phyloP scores from a whole-genome alignment of 192 early-diverging fungal species.

The Coemansia sp. region DNA sequence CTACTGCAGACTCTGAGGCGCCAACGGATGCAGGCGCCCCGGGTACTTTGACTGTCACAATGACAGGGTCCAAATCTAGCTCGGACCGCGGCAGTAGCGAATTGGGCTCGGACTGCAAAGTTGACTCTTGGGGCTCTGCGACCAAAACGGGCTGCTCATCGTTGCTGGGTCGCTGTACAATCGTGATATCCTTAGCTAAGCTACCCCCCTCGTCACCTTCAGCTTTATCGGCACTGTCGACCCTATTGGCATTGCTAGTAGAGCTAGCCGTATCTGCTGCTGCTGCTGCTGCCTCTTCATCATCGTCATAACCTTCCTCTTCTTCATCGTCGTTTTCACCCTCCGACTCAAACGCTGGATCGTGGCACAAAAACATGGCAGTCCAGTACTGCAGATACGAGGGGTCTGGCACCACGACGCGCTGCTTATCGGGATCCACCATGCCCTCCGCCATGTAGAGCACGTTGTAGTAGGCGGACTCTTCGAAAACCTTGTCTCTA shows the following conservation, averaged over 20 bases:
- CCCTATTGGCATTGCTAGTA: too few species aligned
- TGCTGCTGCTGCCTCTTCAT: neutral
- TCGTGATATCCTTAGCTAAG: too few species aligned
- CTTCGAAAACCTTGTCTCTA: neutral
- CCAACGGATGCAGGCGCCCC: too few species aligned
- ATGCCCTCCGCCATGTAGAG: constrained; percentile 8
- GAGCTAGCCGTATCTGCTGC: neutral
- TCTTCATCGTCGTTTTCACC: neutral
- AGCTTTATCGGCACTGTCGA: too few species aligned
- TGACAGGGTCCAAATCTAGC: too few species aligned
- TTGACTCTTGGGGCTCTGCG: too few species aligned
- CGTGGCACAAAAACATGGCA: constrained; percentile 37
- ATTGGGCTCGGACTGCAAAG: too few species aligned
- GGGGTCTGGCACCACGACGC: constrained; percentile 31
- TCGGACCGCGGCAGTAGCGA: too few species aligned
- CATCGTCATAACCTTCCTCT: neutral
- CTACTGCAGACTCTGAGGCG: neutral
- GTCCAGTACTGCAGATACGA: constrained; percentile 45
- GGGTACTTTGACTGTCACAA: too few species aligned
- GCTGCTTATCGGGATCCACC: neutral
- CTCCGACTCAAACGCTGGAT: constrained; percentile 11
- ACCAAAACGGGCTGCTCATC: too few species aligned
- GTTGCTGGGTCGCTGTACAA: too few species aligned
- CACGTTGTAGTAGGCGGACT: constrained; percentile 12
- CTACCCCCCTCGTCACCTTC: too few species aligned